Percentiles rank a stretch among this genome's conserved stretches.
phyloP scores from a whole-genome alignment of 805 yeast genomes.

The Vanderwaltozyma tropicalis region DNA sequence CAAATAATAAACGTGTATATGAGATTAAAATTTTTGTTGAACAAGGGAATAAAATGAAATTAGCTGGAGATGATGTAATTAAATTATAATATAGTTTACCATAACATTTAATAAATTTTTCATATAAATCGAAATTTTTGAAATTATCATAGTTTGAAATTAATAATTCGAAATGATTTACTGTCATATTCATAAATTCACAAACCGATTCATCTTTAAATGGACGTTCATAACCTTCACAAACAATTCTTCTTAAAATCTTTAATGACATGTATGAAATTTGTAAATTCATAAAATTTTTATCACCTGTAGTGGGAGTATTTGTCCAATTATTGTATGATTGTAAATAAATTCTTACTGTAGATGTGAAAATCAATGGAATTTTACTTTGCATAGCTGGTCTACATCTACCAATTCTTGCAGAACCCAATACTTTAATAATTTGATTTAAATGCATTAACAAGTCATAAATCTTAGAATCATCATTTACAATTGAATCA shows the following conservation, averaged over 20 bases:
- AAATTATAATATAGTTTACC: conserved; percentile 62
- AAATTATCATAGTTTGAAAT: conserved; percentile 43
- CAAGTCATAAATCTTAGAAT: conserved; percentile 49
- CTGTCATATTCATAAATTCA: conserved; percentile 49
- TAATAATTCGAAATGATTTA: conserved; percentile 51
- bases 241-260: conserved; percentile 58
- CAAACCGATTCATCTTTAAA: conserved; percentile 43
- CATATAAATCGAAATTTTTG: conserved; percentile 36
- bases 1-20: conserved; percentile 48
- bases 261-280: conserved; percentile 72
- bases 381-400: conserved; percentile 67
- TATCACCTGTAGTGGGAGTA: conserved; percentile 22
- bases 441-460: conserved; percentile 66
- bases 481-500: conserved; percentile 34
- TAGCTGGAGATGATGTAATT: conserved; percentile 50
- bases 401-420: conserved; percentile 74
- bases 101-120: conserved; percentile 61
- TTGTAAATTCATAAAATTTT: conserved; percentile 37
- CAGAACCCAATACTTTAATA: conserved; percentile 61
- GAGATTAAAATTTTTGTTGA: conserved; percentile 52
- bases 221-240: conserved; percentile 66
- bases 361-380: conserved; percentile 48
- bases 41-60: conserved; percentile 58
- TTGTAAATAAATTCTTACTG: conserved; percentile 48
- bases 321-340: conserved; percentile 57